Evolutionary conservation across 2,329 filamentous ascomycete genomes (phyloP).

Genomic region (Aspergillus udagawae): DNA sequence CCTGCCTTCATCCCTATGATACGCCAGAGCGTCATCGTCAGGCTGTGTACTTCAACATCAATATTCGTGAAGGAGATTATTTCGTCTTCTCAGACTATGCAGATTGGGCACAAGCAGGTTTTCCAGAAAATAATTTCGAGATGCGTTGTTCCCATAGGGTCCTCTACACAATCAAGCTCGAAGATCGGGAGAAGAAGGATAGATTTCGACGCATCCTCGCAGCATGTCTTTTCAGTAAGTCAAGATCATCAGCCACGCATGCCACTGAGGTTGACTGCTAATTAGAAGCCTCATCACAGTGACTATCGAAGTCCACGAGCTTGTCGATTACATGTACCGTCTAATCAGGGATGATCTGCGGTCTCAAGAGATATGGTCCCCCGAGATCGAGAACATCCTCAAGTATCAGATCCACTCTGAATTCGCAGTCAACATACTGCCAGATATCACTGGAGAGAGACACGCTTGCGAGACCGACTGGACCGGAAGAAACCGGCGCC

Average conservation of each 20-base stretch:
- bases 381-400: constrained; percentile 18
- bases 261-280: background rate
- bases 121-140: constrained; percentile 5
- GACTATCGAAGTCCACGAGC: constrained; percentile 19
- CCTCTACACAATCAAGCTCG: constrained; percentile 18
- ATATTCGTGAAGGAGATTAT: constrained; percentile 27
- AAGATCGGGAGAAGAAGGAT: constrained; percentile 25
- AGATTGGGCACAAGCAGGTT: constrained; percentile 10
- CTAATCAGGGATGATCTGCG: constrained; percentile 31
- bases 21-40: constrained; percentile 35
- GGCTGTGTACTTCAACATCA: constrained; percentile 26
- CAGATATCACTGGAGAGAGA: constrained; percentile 13
- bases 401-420: constrained; percentile 24
- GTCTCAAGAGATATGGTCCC: constrained; percentile 8
- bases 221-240: constrained; percentile 28
- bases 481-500: constrained; percentile 21
- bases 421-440: constrained; percentile 15
- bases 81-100: constrained; percentile 33
- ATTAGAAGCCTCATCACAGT: constrained; percentile 10
- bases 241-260: background rate
- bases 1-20: constrained; percentile 25
- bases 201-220: constrained; percentile 33
- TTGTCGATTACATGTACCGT: constrained; percentile 31
- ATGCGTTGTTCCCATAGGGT: constrained; percentile 23
- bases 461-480: constrained; percentile 34